These are phyloP conservation scores for Citrus sp. DNA, from an alignment of 345 rosid genomes.

Conservation along the genomic window DNA sequence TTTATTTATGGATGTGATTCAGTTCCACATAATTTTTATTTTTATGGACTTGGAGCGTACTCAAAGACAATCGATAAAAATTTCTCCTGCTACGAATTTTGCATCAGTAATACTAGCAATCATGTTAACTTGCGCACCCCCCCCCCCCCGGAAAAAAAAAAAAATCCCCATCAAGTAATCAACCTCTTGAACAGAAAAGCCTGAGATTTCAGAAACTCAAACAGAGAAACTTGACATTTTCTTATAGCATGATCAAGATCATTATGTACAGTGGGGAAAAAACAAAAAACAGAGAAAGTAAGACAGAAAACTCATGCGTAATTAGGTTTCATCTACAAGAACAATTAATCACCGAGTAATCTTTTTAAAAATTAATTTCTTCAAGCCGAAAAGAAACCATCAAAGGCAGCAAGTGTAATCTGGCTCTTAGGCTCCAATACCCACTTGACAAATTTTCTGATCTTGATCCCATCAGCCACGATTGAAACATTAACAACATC, in stretches of 20 bases:
- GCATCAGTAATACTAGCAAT: too few species aligned
- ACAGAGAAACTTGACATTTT: not conserved
- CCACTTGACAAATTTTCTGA: slow-evolving; percentile 16
- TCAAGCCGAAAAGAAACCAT: slow-evolving; percentile 50
- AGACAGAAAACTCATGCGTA: not conserved
- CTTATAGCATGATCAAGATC: not conserved
- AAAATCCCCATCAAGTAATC: too few species aligned
- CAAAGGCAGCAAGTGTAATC: slow-evolving; percentile 40
- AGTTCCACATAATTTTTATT: too few species aligned
- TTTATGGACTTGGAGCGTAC: too few species aligned
- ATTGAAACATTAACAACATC: not conserved
- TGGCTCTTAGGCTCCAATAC: slow-evolving; percentile 32
- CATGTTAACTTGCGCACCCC: too few species aligned
- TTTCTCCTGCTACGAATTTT: too few species aligned
- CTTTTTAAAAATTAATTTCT: not conserved
- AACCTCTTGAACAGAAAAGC: not conserved
- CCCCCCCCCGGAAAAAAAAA: too few species aligned
- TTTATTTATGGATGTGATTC: too few species aligned
- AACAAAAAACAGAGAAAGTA: not conserved
- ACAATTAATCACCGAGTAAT: not conserved
- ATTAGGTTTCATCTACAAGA: not conserved
- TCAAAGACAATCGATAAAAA: too few species aligned
- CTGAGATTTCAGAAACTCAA: too few species aligned
- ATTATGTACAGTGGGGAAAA: not conserved
- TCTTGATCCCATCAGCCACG: slow-evolving; percentile 16